These are phyloP conservation scores for Penicillium sp. DNA, from an alignment of 2,329 filamentous ascomycete species.

Conservation along the genomic window DNA sequence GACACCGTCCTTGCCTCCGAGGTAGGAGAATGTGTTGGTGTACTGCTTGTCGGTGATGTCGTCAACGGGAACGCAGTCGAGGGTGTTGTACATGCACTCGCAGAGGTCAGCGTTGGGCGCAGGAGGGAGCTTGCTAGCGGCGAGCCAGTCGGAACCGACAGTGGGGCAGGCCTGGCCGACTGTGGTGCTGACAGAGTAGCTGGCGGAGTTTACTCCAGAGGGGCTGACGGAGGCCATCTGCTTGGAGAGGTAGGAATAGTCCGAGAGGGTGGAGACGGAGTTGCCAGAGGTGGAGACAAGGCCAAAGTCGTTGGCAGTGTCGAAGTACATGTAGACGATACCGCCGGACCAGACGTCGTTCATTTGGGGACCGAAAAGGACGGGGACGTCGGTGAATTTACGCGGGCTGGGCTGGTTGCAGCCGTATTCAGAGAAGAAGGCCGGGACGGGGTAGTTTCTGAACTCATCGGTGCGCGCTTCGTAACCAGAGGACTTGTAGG, in stretches of 20 bases:
- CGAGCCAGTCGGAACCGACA: slow-evolving; percentile 64
- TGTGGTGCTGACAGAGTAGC: slow-evolving; percentile 73
- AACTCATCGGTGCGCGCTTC: slow-evolving; percentile 82
- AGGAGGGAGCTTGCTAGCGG: slow-evolving; percentile 70
- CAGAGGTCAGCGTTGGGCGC: slow-evolving; percentile 76
- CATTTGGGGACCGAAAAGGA: slow-evolving; percentile 80
- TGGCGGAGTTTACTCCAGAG: slow-evolving; percentile 60
- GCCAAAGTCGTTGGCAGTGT: slow-evolving; percentile 84
- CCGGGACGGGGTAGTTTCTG: slow-evolving; percentile 81
- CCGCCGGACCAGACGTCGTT: slow-evolving; percentile 85
- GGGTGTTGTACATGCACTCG: slow-evolving; percentile 75
- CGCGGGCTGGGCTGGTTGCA: slow-evolving; percentile 76
- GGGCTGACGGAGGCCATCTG: slow-evolving; percentile 68
- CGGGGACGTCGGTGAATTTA: slow-evolving; percentile 78
- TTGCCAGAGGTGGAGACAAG: slow-evolving; percentile 61
- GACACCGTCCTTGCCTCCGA: slow-evolving; percentile 39
- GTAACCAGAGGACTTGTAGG: slow-evolving; percentile 74
- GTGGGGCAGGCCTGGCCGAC: slow-evolving; percentile 68
- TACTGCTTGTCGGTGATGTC: slow-evolving; percentile 59
- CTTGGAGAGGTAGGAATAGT: slow-evolving; percentile 71
- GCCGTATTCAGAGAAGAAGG: slow-evolving; percentile 98
- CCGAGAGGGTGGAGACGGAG: slow-evolving; percentile 64
- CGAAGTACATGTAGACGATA: slow-evolving; percentile 98
- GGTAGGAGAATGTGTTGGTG: slow-evolving; percentile 63
- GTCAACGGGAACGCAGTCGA: slow-evolving; percentile 67